phyloP scores from a whole-genome alignment of 441 rosid genomes.

The Erodium trifolium region DNA sequence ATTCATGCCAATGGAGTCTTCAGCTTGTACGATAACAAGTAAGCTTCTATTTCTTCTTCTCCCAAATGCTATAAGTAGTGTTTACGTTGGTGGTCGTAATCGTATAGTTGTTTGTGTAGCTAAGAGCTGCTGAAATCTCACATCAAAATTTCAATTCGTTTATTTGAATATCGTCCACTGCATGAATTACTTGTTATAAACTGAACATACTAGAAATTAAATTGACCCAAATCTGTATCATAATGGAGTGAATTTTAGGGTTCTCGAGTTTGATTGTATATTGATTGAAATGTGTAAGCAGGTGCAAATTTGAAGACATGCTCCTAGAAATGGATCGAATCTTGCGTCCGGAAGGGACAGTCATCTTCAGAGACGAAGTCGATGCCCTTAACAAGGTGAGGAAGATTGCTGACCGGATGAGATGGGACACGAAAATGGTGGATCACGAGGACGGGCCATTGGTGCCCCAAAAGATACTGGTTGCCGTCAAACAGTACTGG shows the following conservation, averaged over 20 bases:
- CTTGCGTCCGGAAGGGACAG: slow-evolving; percentile 51
- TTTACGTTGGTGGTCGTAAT: background rate
- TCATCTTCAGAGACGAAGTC: slow-evolving; percentile 40
- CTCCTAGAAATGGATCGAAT: slow-evolving; percentile 61
- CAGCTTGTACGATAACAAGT: slow-evolving; percentile 84
- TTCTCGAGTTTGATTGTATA: background rate
- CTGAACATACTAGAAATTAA: too few species aligned
- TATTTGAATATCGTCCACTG: too few species aligned
- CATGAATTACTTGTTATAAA: too few species aligned
- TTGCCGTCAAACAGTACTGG: slow-evolving; percentile 81
- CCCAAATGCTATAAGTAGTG: background rate
- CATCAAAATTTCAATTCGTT: too few species aligned
- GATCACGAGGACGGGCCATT: slow-evolving; percentile 6
- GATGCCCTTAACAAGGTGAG: slow-evolving; percentile 7
- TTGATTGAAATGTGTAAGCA: slow-evolving; percentile 12
- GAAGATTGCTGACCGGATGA: background rate
- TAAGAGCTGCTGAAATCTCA: background rate
- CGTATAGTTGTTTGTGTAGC: background rate
- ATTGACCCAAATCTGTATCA: too few species aligned
- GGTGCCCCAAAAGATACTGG: slow-evolving; percentile 11
- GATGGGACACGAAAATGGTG: slow-evolving; percentile 7
- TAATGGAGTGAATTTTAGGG: too few species aligned
- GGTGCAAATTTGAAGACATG: slow-evolving; percentile 46
- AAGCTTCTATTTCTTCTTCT: slow-evolving; percentile 9
- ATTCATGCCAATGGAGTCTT: slow-evolving; percentile 84